These are phyloP conservation scores for Uncinocarpus reesii DNA, from an alignment of 2,329 filamentous ascomycete species.

Conservation along the genomic window DNA sequence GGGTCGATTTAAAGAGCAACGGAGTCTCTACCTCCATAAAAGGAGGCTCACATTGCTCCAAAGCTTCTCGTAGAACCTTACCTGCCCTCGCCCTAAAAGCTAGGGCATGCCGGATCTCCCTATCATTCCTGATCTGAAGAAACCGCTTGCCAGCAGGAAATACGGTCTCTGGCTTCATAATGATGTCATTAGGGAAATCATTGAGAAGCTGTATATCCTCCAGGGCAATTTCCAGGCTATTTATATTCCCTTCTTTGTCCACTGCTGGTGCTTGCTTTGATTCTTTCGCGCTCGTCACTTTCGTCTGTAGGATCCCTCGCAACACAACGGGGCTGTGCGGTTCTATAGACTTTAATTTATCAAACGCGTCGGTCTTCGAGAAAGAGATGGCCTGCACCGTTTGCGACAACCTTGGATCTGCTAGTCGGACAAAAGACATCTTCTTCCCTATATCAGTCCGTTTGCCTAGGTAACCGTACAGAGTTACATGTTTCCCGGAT, in stretches of 20 bases:
- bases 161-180: constrained; percentile 61
- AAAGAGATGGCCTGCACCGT: constrained; percentile 44
- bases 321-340: constrained; percentile 48
- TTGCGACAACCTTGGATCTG: constrained; percentile 35
- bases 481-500: constrained; percentile 37
- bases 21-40: constrained; percentile 85
- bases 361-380: constrained; percentile 28
- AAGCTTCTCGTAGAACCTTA: constrained; percentile 44
- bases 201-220: constrained; percentile 58
- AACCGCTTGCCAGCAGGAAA: constrained; percentile 70
- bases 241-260: constrained; percentile 27
- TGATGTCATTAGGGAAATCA: constrained; percentile 61
- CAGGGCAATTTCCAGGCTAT: constrained; percentile 50
- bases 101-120: constrained; percentile 56
- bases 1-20: constrained; percentile 90
- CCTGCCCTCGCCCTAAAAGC: constrained; percentile 55
- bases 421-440: constrained; percentile 58
- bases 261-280: constrained; percentile 19
- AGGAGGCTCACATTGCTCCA: constrained; percentile 42
- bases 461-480: constrained; percentile 64
- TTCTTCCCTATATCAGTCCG: constrained; percentile 57
- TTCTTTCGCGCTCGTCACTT: constrained; percentile 28
- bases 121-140: constrained; percentile 70
- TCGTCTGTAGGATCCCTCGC: constrained; percentile 39
- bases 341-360: constrained; percentile 36